Evolutionary conservation across 495 filamentous ascomycete genomes (phyloP), one percentile per base, ranked within the genome.

Genomic region (Podospora appendiculata): DNA sequence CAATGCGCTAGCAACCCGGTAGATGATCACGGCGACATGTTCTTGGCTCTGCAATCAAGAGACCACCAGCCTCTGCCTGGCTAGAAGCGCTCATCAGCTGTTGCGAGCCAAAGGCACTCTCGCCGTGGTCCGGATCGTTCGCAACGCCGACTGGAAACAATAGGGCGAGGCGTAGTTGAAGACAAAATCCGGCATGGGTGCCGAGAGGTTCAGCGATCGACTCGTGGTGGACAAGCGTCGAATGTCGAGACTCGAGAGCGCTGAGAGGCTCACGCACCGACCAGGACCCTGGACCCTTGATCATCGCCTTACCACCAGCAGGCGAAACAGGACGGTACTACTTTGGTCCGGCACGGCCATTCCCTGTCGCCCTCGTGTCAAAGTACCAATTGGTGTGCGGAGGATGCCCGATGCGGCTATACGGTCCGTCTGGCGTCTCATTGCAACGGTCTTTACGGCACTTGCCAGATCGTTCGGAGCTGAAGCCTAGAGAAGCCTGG

Each of bases 401-500:
- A 16, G 44, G 40, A 52, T 33, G 58, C 59, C 53, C 55, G 60
- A 61, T 57, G 44, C 43, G 57, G 57, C 39, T 58, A 39, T 40
- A 25, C 19, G 34, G 51, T 52, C 58, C 63, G 63, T 32, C 44
- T 53, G 34, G 45, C 44, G 58, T 60, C 42, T 49, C 58, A 59
- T 58, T 51, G 41, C 25, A 43, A 51, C 52, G 53, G 52, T 52
- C 32, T 45, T 35, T 39, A 48, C 63, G 63, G 61, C 61, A 66
- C 57, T 64, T 60, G 60, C 56, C 43, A 51, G 60, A 59, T 57
- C 59, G 39, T 46, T 39, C 61, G 48, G 55, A 58, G 50, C 53
- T 58, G 61, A 47, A 57, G 45, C 32, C 32, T 50, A 47, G 32
- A 50, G 36, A 25, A 25, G 25, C 25, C 25, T 25, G 25, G 35